Conservation (phyloP, 2,329 filamentous ascomycete species). For the Stachybotrys echinatus region DNA sequence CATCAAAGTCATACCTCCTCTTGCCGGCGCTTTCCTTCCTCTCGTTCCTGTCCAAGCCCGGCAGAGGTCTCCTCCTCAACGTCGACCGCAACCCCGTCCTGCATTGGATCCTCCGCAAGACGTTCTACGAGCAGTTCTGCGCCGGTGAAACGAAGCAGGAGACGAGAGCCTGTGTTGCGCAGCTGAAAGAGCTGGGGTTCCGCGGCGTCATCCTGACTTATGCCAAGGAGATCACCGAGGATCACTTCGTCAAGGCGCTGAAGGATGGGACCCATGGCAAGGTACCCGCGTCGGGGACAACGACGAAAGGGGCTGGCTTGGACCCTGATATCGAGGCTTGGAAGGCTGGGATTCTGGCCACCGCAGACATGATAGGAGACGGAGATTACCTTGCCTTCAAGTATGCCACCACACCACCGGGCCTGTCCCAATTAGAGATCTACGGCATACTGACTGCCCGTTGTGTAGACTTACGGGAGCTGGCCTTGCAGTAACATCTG, state of each 20-base stretch:
- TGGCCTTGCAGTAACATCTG: conserved; percentile 30
- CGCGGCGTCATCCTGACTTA: conserved; percentile 53
- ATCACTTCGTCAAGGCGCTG: conserved; percentile 15
- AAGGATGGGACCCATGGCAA: conserved; percentile 16
- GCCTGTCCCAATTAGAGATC: background rate
- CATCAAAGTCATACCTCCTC: conserved; percentile 36
- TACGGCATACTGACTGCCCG: no score
- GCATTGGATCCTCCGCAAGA: conserved; percentile 40
- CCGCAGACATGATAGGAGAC: conserved; percentile 22
- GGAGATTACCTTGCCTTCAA: conserved; percentile 32
- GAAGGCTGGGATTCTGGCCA: conserved; percentile 24
- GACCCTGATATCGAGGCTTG: conserved; percentile 28
- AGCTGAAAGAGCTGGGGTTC: conserved; percentile 45
- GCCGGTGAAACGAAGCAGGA: conserved; percentile 43
- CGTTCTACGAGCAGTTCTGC: conserved; percentile 52
- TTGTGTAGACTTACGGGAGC: conserved; percentile 33
- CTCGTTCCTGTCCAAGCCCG: conserved; percentile 28
- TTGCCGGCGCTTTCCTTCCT: conserved; percentile 29
- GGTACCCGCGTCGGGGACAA: conserved; percentile 32
- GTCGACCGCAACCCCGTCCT: conserved; percentile 46
- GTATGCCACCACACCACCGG: conserved; percentile 19
- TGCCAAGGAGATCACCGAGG: conserved; percentile 37
- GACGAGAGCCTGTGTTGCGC: conserved; percentile 34
- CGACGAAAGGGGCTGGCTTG: conserved; percentile 18
- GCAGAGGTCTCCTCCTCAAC: conserved; percentile 30